Evolutionary conservation across 345 rosid genomes (phyloP), one percentile per base, ranked within the genome.

Genomic region (Eucalyptus paniculata): DNA sequence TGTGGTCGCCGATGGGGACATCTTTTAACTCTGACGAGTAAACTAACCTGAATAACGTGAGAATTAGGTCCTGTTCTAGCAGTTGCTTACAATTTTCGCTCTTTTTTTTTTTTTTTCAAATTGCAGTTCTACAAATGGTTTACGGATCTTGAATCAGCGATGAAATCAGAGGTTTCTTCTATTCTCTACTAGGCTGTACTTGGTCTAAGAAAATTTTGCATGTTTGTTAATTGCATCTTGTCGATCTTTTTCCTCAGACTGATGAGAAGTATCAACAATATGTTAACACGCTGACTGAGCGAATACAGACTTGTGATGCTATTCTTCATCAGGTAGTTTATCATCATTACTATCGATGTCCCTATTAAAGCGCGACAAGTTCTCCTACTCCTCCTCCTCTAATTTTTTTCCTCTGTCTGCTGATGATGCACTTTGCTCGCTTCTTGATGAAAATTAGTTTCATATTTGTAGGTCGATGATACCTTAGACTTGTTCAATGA

Each of bases 261-360:
- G 99, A 98, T 92, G 99, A 98, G 92, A 98, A 98, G 91, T 98
- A 96, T 93, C 96, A 95, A 91, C 98, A 96, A 90, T 97, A 97
- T 92, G 98, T 98, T 88, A 93, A 89, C 90, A 94, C 95, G 82
- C 92, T 98, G 86, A 96, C 96, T 8, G 97, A 96, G 89, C 98
- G 98, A 87, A 96, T 98, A 92, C 95, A 91, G 92, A 97, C 98
- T 32, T 97, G 99, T 93, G 99, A 98, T 93, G 92, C 92, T 91
- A 96, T 98, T 92, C 98, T 98, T 83, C 92, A 56, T 65, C 97
- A 98, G 94, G 99, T 94, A 40, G 9, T 77, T 37, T 12, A 77
- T 77, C 30, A 40, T 45, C 54, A 47, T 56, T 56, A 23, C 56
- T 54, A 83, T 23, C n/a, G 47, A 45, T 82, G 81, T 15, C 10